phyloP scores from a whole-genome alignment of 2,329 filamentous ascomycete genomes.

The Monilinia laxa region DNA sequence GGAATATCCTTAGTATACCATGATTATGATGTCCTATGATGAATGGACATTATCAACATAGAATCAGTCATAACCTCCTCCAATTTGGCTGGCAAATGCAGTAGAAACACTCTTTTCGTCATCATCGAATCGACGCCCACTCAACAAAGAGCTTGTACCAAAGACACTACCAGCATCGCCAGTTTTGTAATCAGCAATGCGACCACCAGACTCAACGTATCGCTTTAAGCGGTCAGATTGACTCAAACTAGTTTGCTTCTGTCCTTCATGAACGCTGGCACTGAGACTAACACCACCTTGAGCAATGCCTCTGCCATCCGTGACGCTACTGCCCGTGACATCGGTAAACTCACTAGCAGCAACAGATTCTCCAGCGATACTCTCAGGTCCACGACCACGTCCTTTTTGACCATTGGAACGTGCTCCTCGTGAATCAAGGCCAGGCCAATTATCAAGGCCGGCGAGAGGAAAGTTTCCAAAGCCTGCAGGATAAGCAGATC shows the following conservation, averaged over 20 bases:
- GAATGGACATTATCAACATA: constrained; percentile 20
- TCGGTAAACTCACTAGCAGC: constrained; percentile 90
- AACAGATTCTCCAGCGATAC: constrained; percentile 87
- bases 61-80: constrained; percentile 46
- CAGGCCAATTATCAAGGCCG: constrained; percentile 79
- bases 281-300: constrained; percentile 87
- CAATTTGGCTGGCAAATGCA: constrained; percentile 93
- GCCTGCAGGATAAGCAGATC: constrained; percentile 84
- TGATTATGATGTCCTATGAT: constrained; percentile 15
- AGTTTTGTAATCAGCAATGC: constrained; percentile 55
- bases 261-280: constrained; percentile 72
- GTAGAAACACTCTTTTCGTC: constrained; percentile 96
- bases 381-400: constrained; percentile 68
- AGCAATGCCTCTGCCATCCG: constrained; percentile 70
- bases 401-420: constrained; percentile 65
- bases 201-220: constrained; percentile 84
- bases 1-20: constrained; percentile 19
- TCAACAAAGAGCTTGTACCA: constrained; percentile 54
- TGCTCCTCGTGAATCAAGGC: constrained; percentile 62
- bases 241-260: constrained; percentile 71
- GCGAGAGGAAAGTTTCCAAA: constrained; percentile 73
- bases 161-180: constrained; percentile 65
- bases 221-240: constrained; percentile 91
- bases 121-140: constrained; percentile 64
- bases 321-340: constrained; percentile 67